Base-by-base conservation (phyloP, 2,329 filamentous ascomycete genomes). In the Pyrenophora tritici-repentis region DNA sequence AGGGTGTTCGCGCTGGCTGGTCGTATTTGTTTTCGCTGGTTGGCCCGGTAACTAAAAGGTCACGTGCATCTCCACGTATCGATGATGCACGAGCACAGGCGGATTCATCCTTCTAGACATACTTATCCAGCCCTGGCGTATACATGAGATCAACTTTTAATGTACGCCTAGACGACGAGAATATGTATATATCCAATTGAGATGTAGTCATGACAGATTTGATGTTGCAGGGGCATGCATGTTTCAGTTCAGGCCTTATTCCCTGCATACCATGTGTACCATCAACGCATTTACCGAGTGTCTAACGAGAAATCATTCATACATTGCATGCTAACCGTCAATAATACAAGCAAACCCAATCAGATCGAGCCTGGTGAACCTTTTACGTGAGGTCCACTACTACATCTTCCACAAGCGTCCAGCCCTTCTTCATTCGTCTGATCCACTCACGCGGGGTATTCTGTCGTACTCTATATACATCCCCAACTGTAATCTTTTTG, bases 271-370 rank as follows among this genome's bases (percentile, higher is more conserved):
- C 32, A 3, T 9, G 7, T 24, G 22, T 9, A 44, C 4, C 12
- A 26, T 16, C 45, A 12, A 37, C 31, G 26, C 43, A 42, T n/a
- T 10, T 29, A n/a, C 29, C 3, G 12, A 16, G 26, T 17, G 3
- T 2, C 42, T 18, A 63, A 59, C 58, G 47, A 56, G 55, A 65
- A 60, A 50, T 55, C 58, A 59, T 55, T 66, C 60, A 59, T 70
- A 68, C 58, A 72, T 70, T 69, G 67, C 70, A 71, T 70, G 68
- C 68, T 72, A 70, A 70, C 64, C 63, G 48, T 65, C 62, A 70
- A 59, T 71, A 68, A 62, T 73, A 72, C 70, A 72, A 68, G 56
- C 62, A 56, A 61, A 62, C 60, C 65, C 62, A 65, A 62, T 54
- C 62, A 60, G 57, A 51, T 55, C 58, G 59, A 65, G 60, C 59